Evolutionary conservation across 1,284 basidiomycete genomes (phyloP).

Genomic region (Heterobasidion annosum): DNA sequence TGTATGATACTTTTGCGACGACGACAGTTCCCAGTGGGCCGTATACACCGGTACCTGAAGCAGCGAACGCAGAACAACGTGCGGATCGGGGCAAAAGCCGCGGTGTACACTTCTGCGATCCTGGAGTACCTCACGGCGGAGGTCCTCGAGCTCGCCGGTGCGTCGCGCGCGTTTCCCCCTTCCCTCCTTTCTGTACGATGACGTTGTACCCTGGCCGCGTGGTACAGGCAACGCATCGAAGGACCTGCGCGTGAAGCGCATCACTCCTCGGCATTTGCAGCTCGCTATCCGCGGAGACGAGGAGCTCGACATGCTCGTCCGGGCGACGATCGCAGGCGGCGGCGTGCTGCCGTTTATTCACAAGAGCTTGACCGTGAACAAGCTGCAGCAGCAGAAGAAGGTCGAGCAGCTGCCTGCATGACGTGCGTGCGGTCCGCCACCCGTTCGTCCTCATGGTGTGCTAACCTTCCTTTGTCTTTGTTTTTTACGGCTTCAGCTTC

Average conservation of each 20-base stretch:
- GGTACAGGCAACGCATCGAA: slow-evolving; percentile 87
- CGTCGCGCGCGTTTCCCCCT: slow-evolving; percentile 15
- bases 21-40: slow-evolving; percentile 79
- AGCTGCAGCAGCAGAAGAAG: background rate
- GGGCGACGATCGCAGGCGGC: slow-evolving; percentile 47
- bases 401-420: background rate
- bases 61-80: slow-evolving; percentile 90
- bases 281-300: slow-evolving; percentile 96
- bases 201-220: background rate
- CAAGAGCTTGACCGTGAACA: slow-evolving; percentile 60
- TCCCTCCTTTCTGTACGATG: background rate
- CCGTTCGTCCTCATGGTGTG: no score
- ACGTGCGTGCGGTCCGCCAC: background rate
- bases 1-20: background rate
- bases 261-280: slow-evolving; percentile 90
- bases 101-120: slow-evolving; percentile 88
- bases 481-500: no score
- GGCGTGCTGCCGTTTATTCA: slow-evolving; percentile 96
- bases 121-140: slow-evolving; percentile 89
- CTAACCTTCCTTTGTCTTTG: no score
- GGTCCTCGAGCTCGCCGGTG: slow-evolving; percentile 83
- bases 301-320: slow-evolving; percentile 76
- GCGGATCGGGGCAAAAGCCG: slow-evolving; percentile 87
- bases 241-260: slow-evolving; percentile 92
- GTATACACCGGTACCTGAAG: slow-evolving; percentile 94